A percentile compares a stretch with the other conserved stretches of the same genome.
phyloP scores from a whole-genome alignment of 352 stramenopile species.

The Pythium coloratum region DNA sequence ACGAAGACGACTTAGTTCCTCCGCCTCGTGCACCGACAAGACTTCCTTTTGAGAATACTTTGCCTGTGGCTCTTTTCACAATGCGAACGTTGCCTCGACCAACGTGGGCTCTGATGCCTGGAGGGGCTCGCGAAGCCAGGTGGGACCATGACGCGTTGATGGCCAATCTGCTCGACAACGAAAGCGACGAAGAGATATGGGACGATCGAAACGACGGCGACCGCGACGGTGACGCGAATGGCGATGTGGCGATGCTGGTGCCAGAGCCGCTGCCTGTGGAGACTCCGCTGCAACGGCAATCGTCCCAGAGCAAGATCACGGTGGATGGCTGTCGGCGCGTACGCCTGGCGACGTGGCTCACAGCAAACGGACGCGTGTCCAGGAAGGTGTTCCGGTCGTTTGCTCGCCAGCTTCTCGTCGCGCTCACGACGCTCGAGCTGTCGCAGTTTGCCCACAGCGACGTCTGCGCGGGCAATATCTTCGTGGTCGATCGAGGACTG shows the following conservation, averaged over 20 bases:
- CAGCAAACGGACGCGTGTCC: conserved; percentile 30
- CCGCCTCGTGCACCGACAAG: not conserved
- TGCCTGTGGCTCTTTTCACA: not conserved
- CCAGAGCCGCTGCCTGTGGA: conserved; percentile 1
- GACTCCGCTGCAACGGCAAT: not conserved
- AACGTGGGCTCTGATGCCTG: not conserved
- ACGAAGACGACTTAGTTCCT: not conserved
- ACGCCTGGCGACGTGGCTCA: conserved; percentile 40
- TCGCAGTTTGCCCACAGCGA: conserved; percentile 43
- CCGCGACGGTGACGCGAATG: conserved; percentile 25
- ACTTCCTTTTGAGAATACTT: not conserved
- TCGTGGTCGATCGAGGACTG: conserved; percentile 30
- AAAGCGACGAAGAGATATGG: conserved; percentile 22
- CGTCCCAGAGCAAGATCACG: not conserved
- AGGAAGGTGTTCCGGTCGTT: conserved; percentile 52
- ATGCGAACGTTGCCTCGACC: not conserved
- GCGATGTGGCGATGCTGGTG: conserved; percentile 43
- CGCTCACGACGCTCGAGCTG: conserved; percentile 52
- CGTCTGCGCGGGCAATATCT: conserved; percentile 56
- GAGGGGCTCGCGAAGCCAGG: not conserved
- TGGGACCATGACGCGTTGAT: not conserved
- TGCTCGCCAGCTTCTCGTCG: conserved; percentile 61
- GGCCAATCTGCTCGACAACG: not conserved
- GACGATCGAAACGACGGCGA: not conserved
- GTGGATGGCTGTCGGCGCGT: conserved; percentile 16